Percentiles rank a stretch among this genome's conserved stretches.
phyloP scores from a whole-genome alignment of 2,329 filamentous ascomycete genomes.

The Colletotrichum siamense region DNA sequence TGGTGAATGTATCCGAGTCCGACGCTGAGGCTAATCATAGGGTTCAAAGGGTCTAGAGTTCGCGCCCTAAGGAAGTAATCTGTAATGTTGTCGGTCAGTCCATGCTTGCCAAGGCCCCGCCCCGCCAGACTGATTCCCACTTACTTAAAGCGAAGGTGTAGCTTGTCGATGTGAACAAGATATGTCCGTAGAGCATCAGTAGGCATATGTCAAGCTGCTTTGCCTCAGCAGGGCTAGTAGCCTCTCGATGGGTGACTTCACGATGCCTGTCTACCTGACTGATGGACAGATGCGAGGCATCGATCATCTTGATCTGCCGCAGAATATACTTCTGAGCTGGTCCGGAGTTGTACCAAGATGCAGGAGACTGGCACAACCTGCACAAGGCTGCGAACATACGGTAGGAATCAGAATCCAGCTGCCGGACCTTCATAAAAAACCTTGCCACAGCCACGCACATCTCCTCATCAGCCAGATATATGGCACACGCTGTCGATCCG shows the following conservation, averaged over 20 bases:
- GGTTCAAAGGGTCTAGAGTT: slow-evolving; percentile 76
- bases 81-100: slow-evolving; percentile 27
- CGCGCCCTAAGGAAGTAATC: slow-evolving; percentile 84
- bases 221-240: background rate
- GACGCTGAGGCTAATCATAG: slow-evolving; percentile 80
- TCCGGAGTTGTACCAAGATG: slow-evolving; percentile 79
- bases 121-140: slow-evolving; percentile 24
- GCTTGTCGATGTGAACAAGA: slow-evolving; percentile 82
- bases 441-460: slow-evolving; percentile 75
- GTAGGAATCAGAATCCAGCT: slow-evolving; percentile 82
- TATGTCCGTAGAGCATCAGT: slow-evolving; percentile 88
- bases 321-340: slow-evolving; percentile 90
- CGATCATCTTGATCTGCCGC: slow-evolving; percentile 89
- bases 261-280: slow-evolving; percentile 10
- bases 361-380: slow-evolving; percentile 74
- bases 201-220: slow-evolving; percentile 76
- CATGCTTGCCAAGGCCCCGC: background rate
- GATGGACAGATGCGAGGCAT: slow-evolving; percentile 57
- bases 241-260: slow-evolving; percentile 41
- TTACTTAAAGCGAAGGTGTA: slow-evolving; percentile 82
- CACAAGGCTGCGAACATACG: slow-evolving; percentile 83
- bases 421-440: slow-evolving; percentile 83
- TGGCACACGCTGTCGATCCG: slow-evolving; percentile 71
- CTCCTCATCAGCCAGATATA: slow-evolving; percentile 81
- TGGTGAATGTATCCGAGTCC: slow-evolving; percentile 88